These are phyloP conservation scores for Asterophora parasitica DNA, from an alignment of 768 basidiomycete species.

Conservation along the genomic window DNA sequence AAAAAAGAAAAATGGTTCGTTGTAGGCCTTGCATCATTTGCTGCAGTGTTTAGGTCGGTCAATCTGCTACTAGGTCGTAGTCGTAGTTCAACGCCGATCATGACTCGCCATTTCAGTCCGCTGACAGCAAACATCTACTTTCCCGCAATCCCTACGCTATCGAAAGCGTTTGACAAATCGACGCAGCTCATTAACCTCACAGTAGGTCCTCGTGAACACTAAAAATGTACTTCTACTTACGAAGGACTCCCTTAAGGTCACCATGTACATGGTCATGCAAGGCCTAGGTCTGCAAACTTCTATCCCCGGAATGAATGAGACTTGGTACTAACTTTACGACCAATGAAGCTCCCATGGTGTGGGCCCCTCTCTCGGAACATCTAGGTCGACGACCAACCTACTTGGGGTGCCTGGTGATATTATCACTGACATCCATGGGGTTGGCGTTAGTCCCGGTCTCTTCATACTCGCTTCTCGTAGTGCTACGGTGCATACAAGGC, in stretches of 20 bases:
- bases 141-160: conserved; percentile 70
- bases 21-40: conserved; percentile 51
- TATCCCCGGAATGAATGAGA: not conserved
- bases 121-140: conserved; percentile 49
- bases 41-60: conserved; percentile 58
- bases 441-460: conserved; percentile 44
- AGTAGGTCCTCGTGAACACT: conserved; percentile 35
- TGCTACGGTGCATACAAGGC: conserved; percentile 78
- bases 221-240: not conserved
- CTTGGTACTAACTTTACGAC: not conserved
- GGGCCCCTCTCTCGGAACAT: conserved; percentile 68
- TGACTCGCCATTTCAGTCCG: not conserved
- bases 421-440: conserved; percentile 63
- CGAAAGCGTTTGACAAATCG: conserved; percentile 56
- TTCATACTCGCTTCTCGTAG: conserved; percentile 74
- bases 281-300: conserved; percentile 40
- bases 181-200: conserved; percentile 75
- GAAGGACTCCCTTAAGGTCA: conserved; percentile 35
- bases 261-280: conserved; percentile 70
- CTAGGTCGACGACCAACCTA: conserved; percentile 62
- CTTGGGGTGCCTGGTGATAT: conserved; percentile 56
- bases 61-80: too few relatives aligned
- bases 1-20: conserved; percentile 64
- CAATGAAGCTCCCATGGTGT: conserved; percentile 54
- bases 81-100: too few relatives aligned